Base-by-base conservation (phyloP, 164 flowering plant genomes). In the Nelumbo lutea region DNA sequence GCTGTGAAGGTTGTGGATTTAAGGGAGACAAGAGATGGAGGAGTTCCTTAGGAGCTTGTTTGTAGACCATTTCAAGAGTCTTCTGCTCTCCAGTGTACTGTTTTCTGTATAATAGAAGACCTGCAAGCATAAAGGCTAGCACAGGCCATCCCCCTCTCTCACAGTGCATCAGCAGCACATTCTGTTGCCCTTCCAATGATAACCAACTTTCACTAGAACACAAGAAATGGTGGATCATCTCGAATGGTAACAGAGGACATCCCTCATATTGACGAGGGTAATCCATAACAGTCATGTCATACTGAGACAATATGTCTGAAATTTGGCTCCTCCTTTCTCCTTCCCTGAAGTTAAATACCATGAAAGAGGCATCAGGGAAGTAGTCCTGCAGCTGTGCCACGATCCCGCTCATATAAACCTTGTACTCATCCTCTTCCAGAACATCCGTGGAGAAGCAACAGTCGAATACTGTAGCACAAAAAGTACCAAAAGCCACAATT, bases 121-220 rank as follows among this genome's bases (percentile, higher is more conserved):
- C 90, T 11, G 98, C 96, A 45, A 94, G 93, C 96, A 94, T 91
- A 72, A 94, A 94, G 0, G 98, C 96, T 59, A 94, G 89, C 45
- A 91, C 89, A 46, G 97, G 98, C 98, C 98, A 94, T 41, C 96
- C 98, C 43, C 98, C 98, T 72, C 93, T 84, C 77, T 94, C 97
- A 69, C 98, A 94, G 67, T 94, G 98, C 97, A 94, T 86, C 71
- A 94, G 72, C 64, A 94, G 81, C 69, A 94, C 90, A 75, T 94
- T 94, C 68, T 91, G 96, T 71, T 90, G 97, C 66, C 97, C 97
- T 72, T 86, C 93, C 75, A 88, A 53, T 42, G 97, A 90, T 69
- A 94, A 70, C 98, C 98, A 94, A 73, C 96, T 91, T 73, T 94
- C 98, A 72, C 96, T 88, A 1, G 97, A 91, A 73, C 85, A 73